A percentile compares a stretch with the other conserved stretches of the same genome.
Evolutionary conservation across 2,329 filamentous ascomycete genomes (phyloP).

Genomic region (Xylaria sp.): DNA sequence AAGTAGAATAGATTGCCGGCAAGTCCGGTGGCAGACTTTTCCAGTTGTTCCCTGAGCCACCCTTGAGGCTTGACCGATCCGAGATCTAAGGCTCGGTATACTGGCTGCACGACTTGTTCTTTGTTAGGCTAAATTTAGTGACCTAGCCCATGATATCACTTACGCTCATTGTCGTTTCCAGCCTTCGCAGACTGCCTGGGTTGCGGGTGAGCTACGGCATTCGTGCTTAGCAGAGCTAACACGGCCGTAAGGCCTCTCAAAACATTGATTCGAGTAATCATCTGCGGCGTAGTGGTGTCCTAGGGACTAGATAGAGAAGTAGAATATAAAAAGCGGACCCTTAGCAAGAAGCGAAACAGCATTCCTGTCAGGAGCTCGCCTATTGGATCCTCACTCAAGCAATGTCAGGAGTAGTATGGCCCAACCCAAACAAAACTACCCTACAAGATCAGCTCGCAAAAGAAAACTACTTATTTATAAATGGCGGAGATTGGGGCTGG

Average conservation of each 20-base stretch:
- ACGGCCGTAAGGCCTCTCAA: slow-evolving; percentile 9
- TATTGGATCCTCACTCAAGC: not conserved
- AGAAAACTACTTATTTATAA: no score
- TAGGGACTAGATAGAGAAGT: not conserved
- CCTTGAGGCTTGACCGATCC: slow-evolving; percentile 39
- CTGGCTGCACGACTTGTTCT: slow-evolving; percentile 37
- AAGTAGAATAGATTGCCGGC: slow-evolving; percentile 53
- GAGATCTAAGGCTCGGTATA: slow-evolving; percentile 36
- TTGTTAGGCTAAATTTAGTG: slow-evolving; percentile 13
- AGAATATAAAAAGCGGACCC: not conserved
- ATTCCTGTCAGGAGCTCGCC: not conserved
- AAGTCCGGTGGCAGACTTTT: slow-evolving; percentile 36
- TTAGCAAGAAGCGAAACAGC: not conserved
- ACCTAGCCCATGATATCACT: not conserved
- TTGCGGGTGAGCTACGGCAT: slow-evolving; percentile 17
- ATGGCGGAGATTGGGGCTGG: no score
- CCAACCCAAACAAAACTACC: not conserved
- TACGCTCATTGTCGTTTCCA: slow-evolving; percentile 19
- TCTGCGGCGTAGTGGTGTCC: slow-evolving; percentile 6
- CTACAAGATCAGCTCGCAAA: no score
- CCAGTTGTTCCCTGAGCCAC: slow-evolving; percentile 39
- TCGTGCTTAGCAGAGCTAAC: slow-evolving; percentile 19
- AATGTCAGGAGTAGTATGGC: not conserved
- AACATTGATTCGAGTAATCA: slow-evolving; percentile 9
- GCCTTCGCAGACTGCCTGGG: not conserved